Evolutionary conservation across 345 rosid genomes (phyloP), one percentile per base, ranked within the genome.

Genomic region (Cochlearia excelsa): DNA sequence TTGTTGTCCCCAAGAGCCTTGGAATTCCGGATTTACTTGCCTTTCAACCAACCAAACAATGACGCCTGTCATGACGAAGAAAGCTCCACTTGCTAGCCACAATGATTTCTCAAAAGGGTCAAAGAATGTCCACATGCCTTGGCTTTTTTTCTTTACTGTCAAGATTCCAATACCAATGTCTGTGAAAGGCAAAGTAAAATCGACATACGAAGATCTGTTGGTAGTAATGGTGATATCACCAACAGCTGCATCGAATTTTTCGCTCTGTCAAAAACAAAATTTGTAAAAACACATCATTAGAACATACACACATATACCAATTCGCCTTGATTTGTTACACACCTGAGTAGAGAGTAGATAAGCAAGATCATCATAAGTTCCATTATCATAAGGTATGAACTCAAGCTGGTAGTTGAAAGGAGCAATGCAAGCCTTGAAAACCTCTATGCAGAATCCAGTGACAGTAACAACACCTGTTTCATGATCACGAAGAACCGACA

Each of bases 381-480:
- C 77, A 7, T 46, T 30, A 3, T 16, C 23, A 16, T 72, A 72
- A 33, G 77, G 74, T 62, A 75, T 58, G 9, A 67, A 78, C 10
- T 53, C 54, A 3, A 80, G 53, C 46, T 45, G 37, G 42, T 65
- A 68, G 39, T 73, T 49, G 33, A 54, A 58, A 46, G 50, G 37
- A 23, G 63, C 55, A 35, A 71, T 9, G 6, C 65, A 77, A 5
- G 73, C 68, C 44, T 39, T 46, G 72, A 78, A 73, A 35, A 77
- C 80, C 30, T 80, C 81, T 41, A 59, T 48, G 35, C 76, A 77
- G 65, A 61, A 77, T 4, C 84, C 80, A 30, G 52, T 57, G 1
- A 55, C 69, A 5, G 1, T 40, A 31, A 29, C 42, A 3, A 23
- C 7, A 48, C 56, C 67, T 1, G 70, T 70, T 38, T 38, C 42